Conservation (phyloP, 1,284 basidiomycete genomes). For the Pseudozyma sp. region DNA sequence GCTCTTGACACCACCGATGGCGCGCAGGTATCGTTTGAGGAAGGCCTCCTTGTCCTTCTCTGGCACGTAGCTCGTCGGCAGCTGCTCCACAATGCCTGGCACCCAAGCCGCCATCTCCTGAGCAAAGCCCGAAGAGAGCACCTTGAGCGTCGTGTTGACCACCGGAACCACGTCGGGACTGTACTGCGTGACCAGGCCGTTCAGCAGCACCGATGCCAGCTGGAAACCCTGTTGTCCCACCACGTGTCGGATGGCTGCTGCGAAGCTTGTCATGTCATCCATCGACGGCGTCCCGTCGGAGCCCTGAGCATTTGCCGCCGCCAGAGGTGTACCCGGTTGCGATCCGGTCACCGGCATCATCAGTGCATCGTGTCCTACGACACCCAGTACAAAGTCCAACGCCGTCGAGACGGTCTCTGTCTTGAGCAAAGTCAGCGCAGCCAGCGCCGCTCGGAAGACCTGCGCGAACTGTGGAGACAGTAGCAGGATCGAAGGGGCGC, state of each 20-base stretch:
- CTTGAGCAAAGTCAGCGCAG: slow-evolving; percentile 55
- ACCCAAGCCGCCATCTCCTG: slow-evolving; percentile 79
- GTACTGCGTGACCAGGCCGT: slow-evolving; percentile 79
- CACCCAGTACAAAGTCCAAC: slow-evolving; percentile 81
- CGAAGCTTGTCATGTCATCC: slow-evolving; percentile 77
- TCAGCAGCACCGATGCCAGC: slow-evolving; percentile 79
- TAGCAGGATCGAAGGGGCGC: slow-evolving; percentile 78
- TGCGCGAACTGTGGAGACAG: slow-evolving; percentile 72
- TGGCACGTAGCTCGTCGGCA: slow-evolving; percentile 77
- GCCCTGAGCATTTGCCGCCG: slow-evolving; percentile 16
- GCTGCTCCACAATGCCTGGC: slow-evolving; percentile 77
- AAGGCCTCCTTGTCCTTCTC: slow-evolving; percentile 80
- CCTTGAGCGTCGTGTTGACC: slow-evolving; percentile 82
- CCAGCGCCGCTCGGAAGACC: slow-evolving; percentile 55
- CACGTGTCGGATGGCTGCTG: slow-evolving; percentile 76
- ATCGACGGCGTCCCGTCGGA: slow-evolving; percentile 64
- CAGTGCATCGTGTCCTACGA: slow-evolving; percentile 75
- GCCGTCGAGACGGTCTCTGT: slow-evolving; percentile 83
- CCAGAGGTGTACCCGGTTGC: slow-evolving; percentile 38
- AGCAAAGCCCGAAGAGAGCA: slow-evolving; percentile 77
- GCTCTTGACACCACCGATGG: slow-evolving; percentile 21
- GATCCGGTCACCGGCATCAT: slow-evolving; percentile 34
- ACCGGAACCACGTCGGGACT: slow-evolving; percentile 83
- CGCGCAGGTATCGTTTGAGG: slow-evolving; percentile 71
- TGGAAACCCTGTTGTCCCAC: slow-evolving; percentile 81